These are phyloP conservation scores for Puccinia triticina DNA, from an alignment of 1,284 basidiomycete genomes.

Conservation along the genomic window DNA sequence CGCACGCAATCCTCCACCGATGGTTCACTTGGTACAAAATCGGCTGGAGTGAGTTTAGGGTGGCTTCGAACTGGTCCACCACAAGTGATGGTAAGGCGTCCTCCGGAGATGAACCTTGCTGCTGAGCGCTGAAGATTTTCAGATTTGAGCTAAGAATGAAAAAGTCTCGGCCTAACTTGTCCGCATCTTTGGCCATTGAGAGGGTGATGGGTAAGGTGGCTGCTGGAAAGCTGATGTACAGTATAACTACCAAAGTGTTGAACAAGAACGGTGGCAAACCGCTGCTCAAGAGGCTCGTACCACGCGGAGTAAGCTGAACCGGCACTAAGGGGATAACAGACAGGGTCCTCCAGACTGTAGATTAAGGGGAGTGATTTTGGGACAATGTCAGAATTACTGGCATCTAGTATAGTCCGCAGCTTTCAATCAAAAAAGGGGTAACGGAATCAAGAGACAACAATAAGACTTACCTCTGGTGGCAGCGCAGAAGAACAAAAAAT, in stretches of 20 bases:
- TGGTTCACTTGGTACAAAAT: neutral
- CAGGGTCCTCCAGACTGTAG: conserved; percentile 18
- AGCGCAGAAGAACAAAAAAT: conserved; percentile 17
- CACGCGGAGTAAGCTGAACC: conserved; percentile 11
- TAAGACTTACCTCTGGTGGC: conserved; percentile 4
- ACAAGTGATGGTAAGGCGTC: neutral
- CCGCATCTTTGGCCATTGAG: neutral
- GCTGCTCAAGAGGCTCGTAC: conserved; percentile 6
- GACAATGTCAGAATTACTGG: neutral
- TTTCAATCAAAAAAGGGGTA: neutral
- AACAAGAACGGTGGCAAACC: conserved; percentile 16
- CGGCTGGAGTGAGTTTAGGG: neutral
- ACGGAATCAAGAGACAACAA: neutral
- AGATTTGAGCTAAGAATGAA: neutral
- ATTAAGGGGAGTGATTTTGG: neutral
- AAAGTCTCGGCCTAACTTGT: neutral
- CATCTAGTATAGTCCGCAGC: neutral
- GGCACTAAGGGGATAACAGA: conserved; percentile 11
- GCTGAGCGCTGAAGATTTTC: neutral
- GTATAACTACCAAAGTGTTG: conserved; percentile 12
- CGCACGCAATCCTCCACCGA: conserved; percentile 22
- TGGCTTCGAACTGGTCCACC: neutral
- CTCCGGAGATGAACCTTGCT: neutral
- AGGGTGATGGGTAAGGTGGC: neutral
- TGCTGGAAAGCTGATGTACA: conserved; percentile 14